Conservation (phyloP, 345 rosid genomes). For the Linum tenue region DNA sequence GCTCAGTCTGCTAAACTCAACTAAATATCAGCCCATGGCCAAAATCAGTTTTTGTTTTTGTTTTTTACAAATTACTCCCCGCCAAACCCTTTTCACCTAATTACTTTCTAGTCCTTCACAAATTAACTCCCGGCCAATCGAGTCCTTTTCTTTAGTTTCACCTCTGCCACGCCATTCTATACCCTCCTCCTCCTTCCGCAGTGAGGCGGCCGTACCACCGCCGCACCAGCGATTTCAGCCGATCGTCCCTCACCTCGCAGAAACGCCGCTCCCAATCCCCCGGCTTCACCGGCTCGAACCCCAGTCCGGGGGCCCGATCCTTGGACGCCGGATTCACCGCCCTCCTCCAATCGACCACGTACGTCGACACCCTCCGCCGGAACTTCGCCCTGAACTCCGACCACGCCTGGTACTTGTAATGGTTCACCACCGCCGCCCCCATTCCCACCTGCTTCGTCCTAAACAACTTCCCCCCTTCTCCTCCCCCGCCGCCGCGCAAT, state of each 20-base stretch:
- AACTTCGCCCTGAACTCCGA: slow-evolving; percentile 71
- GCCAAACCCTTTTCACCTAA: too few species aligned
- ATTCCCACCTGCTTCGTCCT: slow-evolving; percentile 21
- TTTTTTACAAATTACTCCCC: too few species aligned
- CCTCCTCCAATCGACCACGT: slow-evolving; percentile 73
- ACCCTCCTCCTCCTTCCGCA: slow-evolving; percentile 13
- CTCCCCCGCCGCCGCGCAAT: slow-evolving; percentile 12
- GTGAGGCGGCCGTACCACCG: slow-evolving; percentile 44
- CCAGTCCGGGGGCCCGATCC: slow-evolving; percentile 77
- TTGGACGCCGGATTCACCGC: slow-evolving; percentile 44
- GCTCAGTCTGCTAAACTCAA: too few species aligned
- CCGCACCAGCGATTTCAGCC: slow-evolving; percentile 38
- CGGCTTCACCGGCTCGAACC: slow-evolving; percentile 54
- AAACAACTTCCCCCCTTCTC: slow-evolving; percentile 13
- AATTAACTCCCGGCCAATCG: too few species aligned
- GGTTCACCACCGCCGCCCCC: slow-evolving; percentile 53
- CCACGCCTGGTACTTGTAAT: slow-evolving; percentile 95
- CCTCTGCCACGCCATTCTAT: slow-evolving; percentile 56
- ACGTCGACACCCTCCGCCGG: slow-evolving; percentile 66
- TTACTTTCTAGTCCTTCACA: too few species aligned
- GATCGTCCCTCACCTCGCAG: slow-evolving; percentile 50
- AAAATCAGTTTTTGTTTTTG: too few species aligned
- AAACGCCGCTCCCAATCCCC: slow-evolving; percentile 48
- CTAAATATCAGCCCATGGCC: too few species aligned
- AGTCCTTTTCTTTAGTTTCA: neutral